Percentiles rank a stretch among this genome's conserved stretches.
phyloP scores from a whole-genome alignment of 2,329 filamentous ascomycete species.

The Clarireedia hainanense region DNA sequence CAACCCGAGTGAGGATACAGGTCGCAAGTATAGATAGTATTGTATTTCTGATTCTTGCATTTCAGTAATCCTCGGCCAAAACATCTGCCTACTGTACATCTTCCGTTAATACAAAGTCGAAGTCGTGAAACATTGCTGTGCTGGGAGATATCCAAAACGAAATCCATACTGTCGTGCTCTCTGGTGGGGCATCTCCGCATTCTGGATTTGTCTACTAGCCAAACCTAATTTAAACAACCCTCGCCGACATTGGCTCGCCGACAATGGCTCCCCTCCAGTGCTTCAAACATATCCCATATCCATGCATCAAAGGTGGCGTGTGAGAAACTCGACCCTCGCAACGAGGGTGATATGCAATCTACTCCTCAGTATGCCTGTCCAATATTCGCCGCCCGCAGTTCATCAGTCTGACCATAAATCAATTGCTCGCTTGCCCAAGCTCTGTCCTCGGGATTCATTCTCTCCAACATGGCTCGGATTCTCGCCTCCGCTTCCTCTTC shows the following conservation, averaged over 20 bases:
- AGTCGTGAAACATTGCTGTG: not conserved
- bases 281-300: not conserved
- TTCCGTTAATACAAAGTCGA: no score
- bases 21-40: no score
- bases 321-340: no score
- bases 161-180: not conserved
- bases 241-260: not conserved
- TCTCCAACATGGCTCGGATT: constrained; percentile 7
- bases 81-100: no score
- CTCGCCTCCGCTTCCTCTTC: constrained; percentile 6
- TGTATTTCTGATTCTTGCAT: no score
- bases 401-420: constrained; percentile 5
- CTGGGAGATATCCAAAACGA: not conserved
- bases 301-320: no score
- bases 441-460: constrained; percentile 8
- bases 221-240: not conserved
- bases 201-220: not conserved
- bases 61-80: no score
- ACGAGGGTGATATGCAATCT: not conserved
- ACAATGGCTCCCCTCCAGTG: not conserved
- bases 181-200: not conserved
- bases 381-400: constrained; percentile 5
- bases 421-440: constrained; percentile 8
- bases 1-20: no score
- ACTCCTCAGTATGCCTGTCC: not conserved